Evolutionary conservation across 768 basidiomycete genomes (phyloP), one percentile per base, ranked within the genome.

Genomic region (Phylloporus rhodoxanthus): DNA sequence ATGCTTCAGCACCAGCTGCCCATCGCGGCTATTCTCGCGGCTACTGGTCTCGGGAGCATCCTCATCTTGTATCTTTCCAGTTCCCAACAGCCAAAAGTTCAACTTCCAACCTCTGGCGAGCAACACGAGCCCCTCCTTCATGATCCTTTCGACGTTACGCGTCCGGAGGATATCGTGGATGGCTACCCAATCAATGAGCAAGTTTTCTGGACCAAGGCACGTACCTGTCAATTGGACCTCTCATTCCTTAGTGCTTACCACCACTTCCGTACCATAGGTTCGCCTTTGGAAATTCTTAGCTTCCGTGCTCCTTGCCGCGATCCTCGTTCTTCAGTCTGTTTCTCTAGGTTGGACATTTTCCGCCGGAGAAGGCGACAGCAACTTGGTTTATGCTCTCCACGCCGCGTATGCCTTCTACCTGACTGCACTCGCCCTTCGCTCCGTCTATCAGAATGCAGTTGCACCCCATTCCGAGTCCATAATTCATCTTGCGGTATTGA

Each of bases 121-220:
- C 55, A 47, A 10, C 44, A 45, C 13, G 63, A 68, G 45, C 33
- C 65, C 1, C 52, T 67, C 2, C 43, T 58, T 37, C 62, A 11
- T 14, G 85, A 87, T 58, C 80, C 84, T 10, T 87, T 86, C 60
- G 78, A 81, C 61, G 82, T 91, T n/a, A 77, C 80, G 17, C 80
- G 62, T n/a, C 78, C 81, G 8, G 83, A 85, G 61, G 89, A 91
- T 56, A 55, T 78, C 30, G 51, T 82, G 11, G 82, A 87, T 53
- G 86, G 86, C 4, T 76, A 76, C 45, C 82, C 87, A 8, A 70
- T 87, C 34, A 67, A 85, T 20, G 82, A 77, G 45, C 72, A 70
- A 4, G 66, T 50, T 3, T 89, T 89, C 64, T 84, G 82, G 82
- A 56, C 58, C n/a, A 68, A 70, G 65, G 82, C 78, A 56, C 39